These are phyloP conservation scores for Trichoderma koningii DNA, from an alignment of 2,329 filamentous ascomycete genomes.

Conservation along the genomic window DNA sequence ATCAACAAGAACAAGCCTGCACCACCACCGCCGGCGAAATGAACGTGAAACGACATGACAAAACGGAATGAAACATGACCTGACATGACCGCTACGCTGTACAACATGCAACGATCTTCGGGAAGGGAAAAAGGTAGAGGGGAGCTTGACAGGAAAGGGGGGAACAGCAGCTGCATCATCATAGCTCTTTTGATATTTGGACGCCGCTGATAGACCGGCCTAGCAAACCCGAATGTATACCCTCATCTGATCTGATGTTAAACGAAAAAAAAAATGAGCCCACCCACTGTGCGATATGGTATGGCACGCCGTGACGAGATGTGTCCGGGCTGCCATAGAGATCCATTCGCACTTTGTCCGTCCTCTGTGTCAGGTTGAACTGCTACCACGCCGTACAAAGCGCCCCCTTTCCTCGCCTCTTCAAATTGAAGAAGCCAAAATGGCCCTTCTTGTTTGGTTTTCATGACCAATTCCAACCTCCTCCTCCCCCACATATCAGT, in stretches of 20 bases:
- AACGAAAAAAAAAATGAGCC: slow-evolving; percentile 3
- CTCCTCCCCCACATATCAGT: slow-evolving; percentile 6
- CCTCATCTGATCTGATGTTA: slow-evolving; percentile 18
- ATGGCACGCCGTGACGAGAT: slow-evolving; percentile 28
- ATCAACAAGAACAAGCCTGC: slow-evolving; percentile 61
- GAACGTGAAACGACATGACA: too few species aligned
- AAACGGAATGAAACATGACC: not conserved
- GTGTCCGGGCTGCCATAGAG: slow-evolving; percentile 19
- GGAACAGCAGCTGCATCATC: slow-evolving; percentile 12
- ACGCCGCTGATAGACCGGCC: slow-evolving; percentile 34
- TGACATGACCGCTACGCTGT: not conserved
- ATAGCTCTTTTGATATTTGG: slow-evolving; percentile 24
- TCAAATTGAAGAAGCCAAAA: not conserved
- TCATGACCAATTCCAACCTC: not conserved
- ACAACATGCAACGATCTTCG: not conserved
- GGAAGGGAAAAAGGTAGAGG: not conserved
- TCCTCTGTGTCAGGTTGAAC: slow-evolving; percentile 32
- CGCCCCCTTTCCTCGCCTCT: not conserved
- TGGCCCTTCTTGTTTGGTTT: not conserved
- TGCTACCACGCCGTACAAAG: slow-evolving; percentile 27
- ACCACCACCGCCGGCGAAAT: slow-evolving; percentile 13
- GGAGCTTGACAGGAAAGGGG: not conserved
- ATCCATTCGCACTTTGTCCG: slow-evolving; percentile 1
- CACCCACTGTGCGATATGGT: slow-evolving; percentile 1
- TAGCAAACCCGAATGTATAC: slow-evolving; percentile 27